phyloP scores from a whole-genome alignment of 306 rosid species.

The Cicer bijugum region DNA sequence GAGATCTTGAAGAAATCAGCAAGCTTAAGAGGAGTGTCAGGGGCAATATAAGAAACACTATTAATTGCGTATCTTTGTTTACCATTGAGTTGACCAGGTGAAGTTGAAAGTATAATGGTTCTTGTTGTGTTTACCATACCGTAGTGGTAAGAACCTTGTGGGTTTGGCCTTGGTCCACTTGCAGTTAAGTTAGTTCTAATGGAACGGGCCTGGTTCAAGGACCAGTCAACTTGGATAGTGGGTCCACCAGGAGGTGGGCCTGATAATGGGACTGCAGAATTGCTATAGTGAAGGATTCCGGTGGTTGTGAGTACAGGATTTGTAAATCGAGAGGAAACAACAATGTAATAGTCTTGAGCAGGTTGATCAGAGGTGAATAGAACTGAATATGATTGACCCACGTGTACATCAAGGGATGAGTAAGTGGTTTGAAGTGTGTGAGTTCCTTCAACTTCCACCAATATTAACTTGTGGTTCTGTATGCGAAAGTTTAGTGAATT shows the following conservation, averaged over 20 bases:
- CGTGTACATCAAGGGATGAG: slow-evolving; percentile 90
- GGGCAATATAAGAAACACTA: slow-evolving; percentile 81
- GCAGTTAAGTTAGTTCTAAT: slow-evolving; percentile 94
- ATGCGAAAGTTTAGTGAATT: slow-evolving; percentile 84
- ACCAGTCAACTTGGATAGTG: slow-evolving; percentile 93
- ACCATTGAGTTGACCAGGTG: slow-evolving; percentile 72
- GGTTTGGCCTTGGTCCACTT: slow-evolving; percentile 98
- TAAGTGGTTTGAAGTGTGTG: slow-evolving; percentile 85
- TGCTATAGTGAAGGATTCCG: slow-evolving; percentile 72
- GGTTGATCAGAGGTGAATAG: slow-evolving; percentile 94
- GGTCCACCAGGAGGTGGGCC: slow-evolving; percentile 99
- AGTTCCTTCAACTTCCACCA: slow-evolving; percentile 96
- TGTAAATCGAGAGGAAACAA: slow-evolving; percentile 79
- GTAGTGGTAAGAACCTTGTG: slow-evolving; percentile 96
- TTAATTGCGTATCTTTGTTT: slow-evolving; percentile 91
- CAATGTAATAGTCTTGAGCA: slow-evolving; percentile 76
- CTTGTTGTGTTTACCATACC: slow-evolving; percentile 71
- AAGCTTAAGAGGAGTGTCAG: slow-evolving; percentile 90
- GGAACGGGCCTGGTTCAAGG: slow-evolving; percentile 97
- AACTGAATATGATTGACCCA: slow-evolving; percentile 93
- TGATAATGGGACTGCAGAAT: slow-evolving; percentile 73
- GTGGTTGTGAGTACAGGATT: slow-evolving; percentile 65
- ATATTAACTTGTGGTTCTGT: slow-evolving; percentile 73
- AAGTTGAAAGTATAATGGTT: slow-evolving; percentile 64
- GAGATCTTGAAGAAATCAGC: slow-evolving; percentile 84